Evolutionary conservation across 1,139 yeast species (phyloP).

Genomic region (Pneumocystis wakefieldiae): DNA sequence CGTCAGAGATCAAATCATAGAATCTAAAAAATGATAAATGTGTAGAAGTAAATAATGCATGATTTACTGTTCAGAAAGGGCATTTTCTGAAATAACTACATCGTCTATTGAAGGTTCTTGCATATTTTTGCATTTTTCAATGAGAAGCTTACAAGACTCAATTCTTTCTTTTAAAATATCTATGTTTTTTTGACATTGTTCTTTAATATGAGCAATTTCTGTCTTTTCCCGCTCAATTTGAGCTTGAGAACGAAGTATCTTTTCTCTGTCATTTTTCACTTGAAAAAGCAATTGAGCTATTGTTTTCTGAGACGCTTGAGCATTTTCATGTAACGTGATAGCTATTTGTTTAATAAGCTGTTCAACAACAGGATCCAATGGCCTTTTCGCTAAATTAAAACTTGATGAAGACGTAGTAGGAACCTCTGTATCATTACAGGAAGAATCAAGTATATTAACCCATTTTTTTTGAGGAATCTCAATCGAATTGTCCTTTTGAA

Average conservation of each 20-base stretch:
- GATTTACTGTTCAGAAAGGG: constrained; percentile 30
- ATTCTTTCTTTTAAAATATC: constrained; percentile 21
- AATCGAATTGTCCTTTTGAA: background rate
- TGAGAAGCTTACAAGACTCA: constrained; percentile 21
- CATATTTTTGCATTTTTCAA: constrained; percentile 19
- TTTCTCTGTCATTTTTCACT: constrained; percentile 10
- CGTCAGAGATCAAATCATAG: constrained; percentile 52
- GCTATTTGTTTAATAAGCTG: constrained; percentile 17
- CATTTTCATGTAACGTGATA: constrained; percentile 21
- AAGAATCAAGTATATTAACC: background rate
- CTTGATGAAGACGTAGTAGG: constrained; percentile 7
- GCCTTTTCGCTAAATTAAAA: constrained; percentile 17
- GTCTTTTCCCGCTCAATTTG: constrained; percentile 21
- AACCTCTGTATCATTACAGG: background rate
- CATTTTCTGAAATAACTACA: constrained; percentile 31
- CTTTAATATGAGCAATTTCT: constrained; percentile 19
- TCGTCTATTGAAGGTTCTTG: constrained; percentile 29
- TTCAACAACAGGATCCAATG: constrained; percentile 26
- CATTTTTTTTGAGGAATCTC: background rate
- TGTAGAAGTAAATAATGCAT: background rate
- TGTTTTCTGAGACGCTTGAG: constrained; percentile 16
- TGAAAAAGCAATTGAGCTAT: constrained; percentile 22
- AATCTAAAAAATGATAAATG: constrained; percentile 21
- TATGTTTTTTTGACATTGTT: constrained; percentile 23
- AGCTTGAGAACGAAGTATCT: constrained; percentile 19